Base-by-base conservation (phyloP, 768 basidiomycete species). In the Tulasnella sp. region DNA sequence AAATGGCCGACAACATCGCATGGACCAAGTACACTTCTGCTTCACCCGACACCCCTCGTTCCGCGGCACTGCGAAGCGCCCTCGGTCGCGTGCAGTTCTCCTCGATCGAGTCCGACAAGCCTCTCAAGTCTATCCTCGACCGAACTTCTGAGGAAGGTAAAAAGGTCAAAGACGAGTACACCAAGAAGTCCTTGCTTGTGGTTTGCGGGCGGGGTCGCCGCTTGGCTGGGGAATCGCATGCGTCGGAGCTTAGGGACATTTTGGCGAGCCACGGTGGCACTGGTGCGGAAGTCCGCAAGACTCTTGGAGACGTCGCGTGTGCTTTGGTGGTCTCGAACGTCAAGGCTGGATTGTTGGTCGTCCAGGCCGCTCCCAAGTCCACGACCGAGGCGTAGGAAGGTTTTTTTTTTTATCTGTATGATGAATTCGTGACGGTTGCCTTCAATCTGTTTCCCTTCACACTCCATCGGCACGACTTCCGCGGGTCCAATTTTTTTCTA, bases 1-100 rank as follows among this genome's bases (percentile, higher is more conserved):
- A 92, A 29, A 92, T 93, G 1, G 94, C 94, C 1, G 96, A 98
- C 83, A 90, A 91, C 81, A 80, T 96, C 39, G 81, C 89, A n/a
- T 96, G 95, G 94, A 86, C 87, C 0, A 88, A 87, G 61, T 92
- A 89, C 81, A 86, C 90, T 0, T 82, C 83, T 7, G 15, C 77
- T 32, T 79, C 82, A 16, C 79, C 84, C 23, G 78, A 55, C 3
- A 75, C 81, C 7, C 79, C 81, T 0, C 84, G 82, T 69, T 81
- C 84, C 55, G 79, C 84, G 16, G 82, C 80, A 6, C 80, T 86
- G 46, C 61, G 81, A 0, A 61, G 48, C n/a, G 89, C 92, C n/a
- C 86, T 93, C 26, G 83, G 87, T 1, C 88, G 93, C 37, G 88
- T 96, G 69, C 83, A 84, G 2, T 96, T 96, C 86, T 83, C 80